These are phyloP conservation scores for Davidsoniella virescens DNA, from an alignment of 2,329 filamentous ascomycete species.

Conservation along the genomic window DNA sequence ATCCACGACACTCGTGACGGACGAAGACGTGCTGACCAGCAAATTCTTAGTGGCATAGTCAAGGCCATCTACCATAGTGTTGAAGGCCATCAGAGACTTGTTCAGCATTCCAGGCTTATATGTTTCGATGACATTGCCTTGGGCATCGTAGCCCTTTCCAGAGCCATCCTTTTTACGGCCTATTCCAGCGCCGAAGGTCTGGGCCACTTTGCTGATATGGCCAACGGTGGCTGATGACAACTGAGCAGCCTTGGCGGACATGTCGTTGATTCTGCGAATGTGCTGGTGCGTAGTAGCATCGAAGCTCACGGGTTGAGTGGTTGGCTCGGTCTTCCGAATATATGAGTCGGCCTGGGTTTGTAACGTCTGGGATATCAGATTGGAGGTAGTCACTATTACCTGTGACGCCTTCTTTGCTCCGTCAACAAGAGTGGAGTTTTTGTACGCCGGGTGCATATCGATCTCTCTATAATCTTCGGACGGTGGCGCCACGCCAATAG, in stretches of 20 bases:
- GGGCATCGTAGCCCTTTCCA: conserved; percentile 47
- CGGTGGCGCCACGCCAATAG: conserved; percentile 49
- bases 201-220: conserved; percentile 65
- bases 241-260: conserved; percentile 63
- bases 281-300: conserved; percentile 67
- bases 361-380: conserved; percentile 62
- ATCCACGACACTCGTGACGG: conserved; percentile 74
- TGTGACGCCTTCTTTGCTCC: conserved; percentile 78
- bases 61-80: conserved; percentile 83
- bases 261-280: conserved; percentile 77
- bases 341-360: conserved; percentile 65
- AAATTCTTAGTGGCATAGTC: conserved; percentile 72
- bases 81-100: conserved; percentile 92
- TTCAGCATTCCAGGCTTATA: conserved; percentile 91
- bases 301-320: conserved; percentile 71
- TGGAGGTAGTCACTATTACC: conserved; percentile 76
- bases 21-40: conserved; percentile 54
- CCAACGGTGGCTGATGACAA: conserved; percentile 77
- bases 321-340: conserved; percentile 63
- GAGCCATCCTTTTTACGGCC: conserved; percentile 37
- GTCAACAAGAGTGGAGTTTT: conserved; percentile 70
- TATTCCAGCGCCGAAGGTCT: conserved; percentile 71
- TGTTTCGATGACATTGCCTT: conserved; percentile 44
- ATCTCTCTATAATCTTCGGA: conserved; percentile 57
- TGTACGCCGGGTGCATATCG: conserved; percentile 79